Evolutionary conservation across 805 yeast species (phyloP).

Genomic region (Pichia californica): DNA sequence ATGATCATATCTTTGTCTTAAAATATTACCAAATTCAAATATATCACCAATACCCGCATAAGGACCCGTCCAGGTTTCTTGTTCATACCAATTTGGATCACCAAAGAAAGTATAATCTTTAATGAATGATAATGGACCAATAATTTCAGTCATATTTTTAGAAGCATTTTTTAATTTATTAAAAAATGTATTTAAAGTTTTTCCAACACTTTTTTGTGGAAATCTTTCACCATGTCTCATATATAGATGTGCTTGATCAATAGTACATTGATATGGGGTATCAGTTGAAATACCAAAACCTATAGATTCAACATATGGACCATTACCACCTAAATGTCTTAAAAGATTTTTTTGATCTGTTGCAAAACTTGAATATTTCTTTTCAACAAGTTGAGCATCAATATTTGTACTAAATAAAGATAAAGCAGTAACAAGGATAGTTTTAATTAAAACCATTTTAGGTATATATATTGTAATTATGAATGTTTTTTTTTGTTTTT

Average conservation of each 20-base stretch:
- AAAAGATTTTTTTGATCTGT: too few species aligned
- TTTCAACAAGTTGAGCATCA: too few species aligned
- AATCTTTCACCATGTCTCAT: constrained; percentile 74
- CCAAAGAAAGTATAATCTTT: neutral
- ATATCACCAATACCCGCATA: constrained; percentile 47
- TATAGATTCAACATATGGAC: constrained; percentile 25
- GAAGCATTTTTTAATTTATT: constrained; percentile 29
- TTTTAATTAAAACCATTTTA: too few species aligned
- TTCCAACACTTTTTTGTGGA: constrained; percentile 37
- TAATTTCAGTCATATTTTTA: too few species aligned
- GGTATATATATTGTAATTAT: too few species aligned
- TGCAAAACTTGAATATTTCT: too few species aligned
- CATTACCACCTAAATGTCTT: too few species aligned
- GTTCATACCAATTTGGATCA: constrained; percentile 40
- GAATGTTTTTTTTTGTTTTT: too few species aligned
- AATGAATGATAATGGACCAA: too few species aligned
- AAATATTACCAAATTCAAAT: constrained; percentile 38
- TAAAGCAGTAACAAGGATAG: too few species aligned
- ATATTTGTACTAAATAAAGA: too few species aligned
- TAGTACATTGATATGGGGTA: constrained; percentile 42
- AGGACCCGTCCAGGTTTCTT: too few species aligned
- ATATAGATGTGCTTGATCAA: constrained; percentile 60
- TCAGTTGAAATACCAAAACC: constrained; percentile 48
- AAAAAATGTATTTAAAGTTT: constrained; percentile 16
- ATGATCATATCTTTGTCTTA: constrained; percentile 42